phyloP scores from a whole-genome alignment of 306 rosid species.

The Rosa lucieae region DNA sequence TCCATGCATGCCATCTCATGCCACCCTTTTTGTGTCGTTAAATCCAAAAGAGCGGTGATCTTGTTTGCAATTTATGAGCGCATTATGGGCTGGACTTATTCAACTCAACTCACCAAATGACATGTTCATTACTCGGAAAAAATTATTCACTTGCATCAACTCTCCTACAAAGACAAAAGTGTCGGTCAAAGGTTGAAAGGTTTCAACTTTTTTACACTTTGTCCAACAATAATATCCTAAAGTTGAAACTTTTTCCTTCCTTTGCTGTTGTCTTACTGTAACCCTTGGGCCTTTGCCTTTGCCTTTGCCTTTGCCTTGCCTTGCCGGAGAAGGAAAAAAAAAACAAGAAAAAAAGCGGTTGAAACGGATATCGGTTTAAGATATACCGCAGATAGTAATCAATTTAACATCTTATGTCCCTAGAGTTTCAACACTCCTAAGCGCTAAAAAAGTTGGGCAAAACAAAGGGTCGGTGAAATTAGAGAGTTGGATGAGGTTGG shows the following conservation, averaged over 20 bases:
- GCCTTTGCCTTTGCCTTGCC: no score
- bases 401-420: no score
- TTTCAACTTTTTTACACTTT: neutral
- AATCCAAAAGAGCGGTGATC: conserved; percentile 8
- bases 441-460: neutral
- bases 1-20: conserved; percentile 13
- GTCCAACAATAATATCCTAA: neutral
- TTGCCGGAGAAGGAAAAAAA: no score
- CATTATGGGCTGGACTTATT: neutral
- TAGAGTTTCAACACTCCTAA: no score
- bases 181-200: neutral
- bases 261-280: no score
- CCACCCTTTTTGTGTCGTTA: neutral
- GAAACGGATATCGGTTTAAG: no score
- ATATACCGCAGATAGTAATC: no score
- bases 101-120: neutral
- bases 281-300: no score
- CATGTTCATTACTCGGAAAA: neutral
- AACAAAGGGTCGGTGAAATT: neutral
- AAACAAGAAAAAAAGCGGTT: no score
- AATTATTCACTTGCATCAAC: neutral
- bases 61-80: neutral
- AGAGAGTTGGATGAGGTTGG: neutral
- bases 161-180: neutral
- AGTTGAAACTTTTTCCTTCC: neutral